Evolutionary conservation across 495 filamentous ascomycete species (phyloP), one percentile per base, ranked within the genome.

Genomic region (Coniosporium apollinis): DNA sequence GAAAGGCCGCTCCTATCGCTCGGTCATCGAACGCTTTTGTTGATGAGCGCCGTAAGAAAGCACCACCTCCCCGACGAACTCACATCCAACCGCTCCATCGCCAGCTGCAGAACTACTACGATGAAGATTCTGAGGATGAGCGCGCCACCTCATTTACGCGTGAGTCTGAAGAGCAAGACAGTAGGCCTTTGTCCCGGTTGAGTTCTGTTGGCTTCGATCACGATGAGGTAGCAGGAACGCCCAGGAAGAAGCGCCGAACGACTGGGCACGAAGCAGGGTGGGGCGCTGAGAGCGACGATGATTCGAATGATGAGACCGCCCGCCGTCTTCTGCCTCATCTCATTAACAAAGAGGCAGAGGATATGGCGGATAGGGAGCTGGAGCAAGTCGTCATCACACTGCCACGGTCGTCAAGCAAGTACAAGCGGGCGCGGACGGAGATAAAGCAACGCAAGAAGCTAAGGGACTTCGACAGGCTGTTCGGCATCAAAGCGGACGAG

Each of bases 91-190:
- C 61, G n/a, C 55, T 74, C 10, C 68, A 74, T 41, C 59, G 67
- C 43, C 59, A 58, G 11, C 49, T 76, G 29, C 54, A 59, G 22
- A 55, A 52, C 26, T 51, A 50, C 33, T 50, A 45, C 22, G 54
- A 62, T 18, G 54, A 58, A 17, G 73, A 75, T 39, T 72, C 65
- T 10, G 72, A 76, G 30, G 65, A 69, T 28, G 69, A 76, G 40
- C 43, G 44, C 3, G 38, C 42, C 14, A 62, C 50, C 14, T 76
- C 79, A 19, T 52, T 76, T 17, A 69, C 65, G 5, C 60, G 73
- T 31, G 81, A 89, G 45, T 83, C 76, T 0, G 82, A 87, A 48
- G 83, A 89, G 38, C 70, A 72, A 32, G 84, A 87, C 30, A 91
- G 83, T 38, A 65, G 82, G 13, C 76, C 83, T 11, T 60, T 74